Percentiles rank a stretch among this genome's conserved stretches.
Evolutionary conservation across 2,329 filamentous ascomycete species (phyloP).

Genomic region (Cytospora leucostoma): DNA sequence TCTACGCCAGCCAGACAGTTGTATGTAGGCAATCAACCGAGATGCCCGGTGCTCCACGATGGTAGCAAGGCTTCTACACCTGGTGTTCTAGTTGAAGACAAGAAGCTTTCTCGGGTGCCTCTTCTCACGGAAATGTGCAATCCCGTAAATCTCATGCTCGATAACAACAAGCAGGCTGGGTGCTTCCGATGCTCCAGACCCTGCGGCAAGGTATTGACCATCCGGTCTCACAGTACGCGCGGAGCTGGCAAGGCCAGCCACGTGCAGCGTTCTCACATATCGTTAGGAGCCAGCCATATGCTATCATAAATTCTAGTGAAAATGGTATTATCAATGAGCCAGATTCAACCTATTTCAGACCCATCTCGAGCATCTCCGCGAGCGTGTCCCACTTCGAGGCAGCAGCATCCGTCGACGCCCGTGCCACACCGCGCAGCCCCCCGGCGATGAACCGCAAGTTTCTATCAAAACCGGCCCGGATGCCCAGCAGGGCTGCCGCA

Average conservation of each 20-base stretch:
- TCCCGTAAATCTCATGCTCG: too few species aligned
- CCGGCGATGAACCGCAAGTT: constrained; percentile 70
- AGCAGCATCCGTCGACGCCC: constrained; percentile 65
- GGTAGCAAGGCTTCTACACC: not conserved
- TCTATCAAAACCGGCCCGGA: constrained; percentile 64
- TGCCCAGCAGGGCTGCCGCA: constrained; percentile 52
- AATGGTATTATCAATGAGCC: not conserved
- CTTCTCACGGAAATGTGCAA: too few species aligned
- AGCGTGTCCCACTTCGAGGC: constrained; percentile 74
- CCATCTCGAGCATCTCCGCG: constrained; percentile 74
- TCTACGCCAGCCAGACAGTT: not conserved
- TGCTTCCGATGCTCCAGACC: too few species aligned
- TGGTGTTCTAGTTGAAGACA: not conserved
- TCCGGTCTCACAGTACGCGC: not conserved
- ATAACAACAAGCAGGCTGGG: too few species aligned
- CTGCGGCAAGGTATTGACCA: not conserved
- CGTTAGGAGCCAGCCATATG: not conserved
- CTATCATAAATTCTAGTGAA: not conserved
- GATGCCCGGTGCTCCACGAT: not conserved
- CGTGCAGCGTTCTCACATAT: too few species aligned
- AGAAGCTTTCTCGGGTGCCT: not conserved
- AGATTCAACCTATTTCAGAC: constrained; percentile 31
- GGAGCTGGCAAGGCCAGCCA: too few species aligned
- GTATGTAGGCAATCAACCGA: not conserved
- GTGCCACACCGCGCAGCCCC: constrained; percentile 72